phyloP scores from a whole-genome alignment of 768 basidiomycete genomes.

The Boletus eberwhitei region DNA sequence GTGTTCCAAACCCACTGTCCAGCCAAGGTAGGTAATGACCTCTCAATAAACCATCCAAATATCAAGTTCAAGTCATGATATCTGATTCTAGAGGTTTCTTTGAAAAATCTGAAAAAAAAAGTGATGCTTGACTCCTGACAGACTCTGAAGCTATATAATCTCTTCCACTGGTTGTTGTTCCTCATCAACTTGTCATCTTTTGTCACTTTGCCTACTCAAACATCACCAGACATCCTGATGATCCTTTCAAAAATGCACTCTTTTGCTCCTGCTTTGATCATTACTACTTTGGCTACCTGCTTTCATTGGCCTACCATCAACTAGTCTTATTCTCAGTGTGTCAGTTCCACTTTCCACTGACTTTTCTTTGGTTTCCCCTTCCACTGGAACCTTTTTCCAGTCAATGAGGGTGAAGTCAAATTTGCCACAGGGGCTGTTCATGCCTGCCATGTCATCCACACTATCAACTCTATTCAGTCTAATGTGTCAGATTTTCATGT shows the following conservation, averaged over 20 bases:
- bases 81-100: background rate
- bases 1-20: background rate
- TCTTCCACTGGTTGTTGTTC: background rate
- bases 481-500: background rate
- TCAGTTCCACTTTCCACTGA: background rate
- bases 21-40: constrained; percentile 8
- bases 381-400: background rate
- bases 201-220: background rate
- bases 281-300: constrained; percentile 30
- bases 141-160: constrained; percentile 19
- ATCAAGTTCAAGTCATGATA: constrained; percentile 6
- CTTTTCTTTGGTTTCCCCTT: no score
- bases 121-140: background rate
- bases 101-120: background rate
- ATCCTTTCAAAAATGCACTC: constrained; percentile 39
- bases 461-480: background rate
- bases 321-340: background rate
- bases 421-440: background rate
- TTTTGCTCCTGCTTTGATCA: constrained; percentile 26
- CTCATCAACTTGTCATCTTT: constrained; percentile 21
- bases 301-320: constrained; percentile 4
- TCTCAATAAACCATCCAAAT: constrained; percentile 1
- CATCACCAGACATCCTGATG: constrained; percentile 21
- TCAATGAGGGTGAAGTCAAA: no score
- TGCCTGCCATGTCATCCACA: background rate